Evolutionary conservation across 1,284 basidiomycete species (phyloP).

Genomic region (Sphaerobolus stellatus): DNA sequence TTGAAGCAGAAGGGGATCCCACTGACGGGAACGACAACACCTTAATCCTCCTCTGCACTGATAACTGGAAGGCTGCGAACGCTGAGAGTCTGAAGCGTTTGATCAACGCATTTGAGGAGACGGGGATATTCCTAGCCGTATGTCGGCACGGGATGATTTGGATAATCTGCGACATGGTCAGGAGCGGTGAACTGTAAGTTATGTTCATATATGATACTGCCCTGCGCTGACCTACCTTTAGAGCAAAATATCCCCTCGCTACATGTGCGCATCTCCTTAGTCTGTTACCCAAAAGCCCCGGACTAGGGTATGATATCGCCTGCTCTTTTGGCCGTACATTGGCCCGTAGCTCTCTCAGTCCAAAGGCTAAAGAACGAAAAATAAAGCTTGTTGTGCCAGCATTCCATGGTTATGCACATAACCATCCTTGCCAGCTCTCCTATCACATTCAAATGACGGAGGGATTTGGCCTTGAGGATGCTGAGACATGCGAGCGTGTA

Average conservation of each 20-base stretch:
- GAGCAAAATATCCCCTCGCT: conserved; percentile 37
- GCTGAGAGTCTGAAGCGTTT: conserved; percentile 19
- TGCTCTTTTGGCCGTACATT: conserved; percentile 32
- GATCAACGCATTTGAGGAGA: conserved; percentile 28
- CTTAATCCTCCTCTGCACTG: conserved; percentile 17
- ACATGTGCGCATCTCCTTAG: conserved; percentile 25
- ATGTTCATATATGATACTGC: neutral
- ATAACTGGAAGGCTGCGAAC: conserved; percentile 27
- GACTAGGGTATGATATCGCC: conserved; percentile 36
- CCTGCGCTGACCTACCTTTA: conserved; percentile 10
- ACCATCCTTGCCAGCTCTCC: too few species aligned
- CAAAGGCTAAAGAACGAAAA: neutral
- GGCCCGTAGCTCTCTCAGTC: conserved; percentile 24
- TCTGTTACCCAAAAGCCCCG: conserved; percentile 18
- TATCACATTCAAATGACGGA: too few species aligned
- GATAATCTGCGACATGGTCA: conserved; percentile 27
- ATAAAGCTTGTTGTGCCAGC: conserved; percentile 22
- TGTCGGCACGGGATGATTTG: conserved; percentile 29
- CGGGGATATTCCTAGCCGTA: conserved; percentile 26
- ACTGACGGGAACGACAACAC: neutral
- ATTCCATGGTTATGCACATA: too few species aligned
- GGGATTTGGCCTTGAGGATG: too few species aligned
- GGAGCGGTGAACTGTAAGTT: conserved; percentile 30
- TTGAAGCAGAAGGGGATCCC: neutral
- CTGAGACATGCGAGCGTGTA: too few species aligned